Evolutionary conservation across 176 grass and related monocot genomes (phyloP), one percentile per base, ranked within the genome.

Genomic region (Eleusine indica): DNA sequence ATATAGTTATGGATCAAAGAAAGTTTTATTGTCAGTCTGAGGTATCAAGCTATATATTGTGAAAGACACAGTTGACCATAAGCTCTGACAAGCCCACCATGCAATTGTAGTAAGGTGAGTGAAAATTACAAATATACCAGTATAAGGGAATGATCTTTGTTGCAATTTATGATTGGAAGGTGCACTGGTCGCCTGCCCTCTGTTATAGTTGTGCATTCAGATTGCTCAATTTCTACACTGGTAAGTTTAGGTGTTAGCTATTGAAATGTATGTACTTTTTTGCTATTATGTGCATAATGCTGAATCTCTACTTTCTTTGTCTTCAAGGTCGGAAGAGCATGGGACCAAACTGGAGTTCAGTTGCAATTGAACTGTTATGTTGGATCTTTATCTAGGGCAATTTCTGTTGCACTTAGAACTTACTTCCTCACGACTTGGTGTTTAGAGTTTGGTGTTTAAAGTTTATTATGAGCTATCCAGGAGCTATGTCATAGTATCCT

Each of bases 341-440:
- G 65, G 43, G 5, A 48, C 16, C 40, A 49, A 47, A 60, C 19
- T 14, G 25, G 19, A 48, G 39, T 58, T 53, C 19, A 22, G 11
- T 10, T 57, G 51, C 51, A 53, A 53, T 17, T 17, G 14, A 54
- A 3, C 37, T 9, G 0, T 56, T 16, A 35, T 43, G 14, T 14
- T 43, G 28, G 39, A 12, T 11, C 35, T 25, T 69, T 60, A 42
- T 16, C 15, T 2, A 73, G 21, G 56, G 52, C 9, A 40, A 4
- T 51, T 79, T 72, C 32, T 79, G 15, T 44, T 74, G 43, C 46
- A 54, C 32, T 44, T 16, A 82, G 28, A 15, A 79, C 9, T 49
- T 49, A n/a, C 25, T 22, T 17, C 11, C 18, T 14, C 2, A 13
- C 11, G 43, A 25, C 37, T 49, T 75, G 29, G 9, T 74, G 30